A percentile compares a stretch with the other conserved stretches of the same genome.
These are phyloP conservation scores for Metarhizium humberi DNA, from an alignment of 2,329 filamentous ascomycete genomes.

Conservation along the genomic window DNA sequence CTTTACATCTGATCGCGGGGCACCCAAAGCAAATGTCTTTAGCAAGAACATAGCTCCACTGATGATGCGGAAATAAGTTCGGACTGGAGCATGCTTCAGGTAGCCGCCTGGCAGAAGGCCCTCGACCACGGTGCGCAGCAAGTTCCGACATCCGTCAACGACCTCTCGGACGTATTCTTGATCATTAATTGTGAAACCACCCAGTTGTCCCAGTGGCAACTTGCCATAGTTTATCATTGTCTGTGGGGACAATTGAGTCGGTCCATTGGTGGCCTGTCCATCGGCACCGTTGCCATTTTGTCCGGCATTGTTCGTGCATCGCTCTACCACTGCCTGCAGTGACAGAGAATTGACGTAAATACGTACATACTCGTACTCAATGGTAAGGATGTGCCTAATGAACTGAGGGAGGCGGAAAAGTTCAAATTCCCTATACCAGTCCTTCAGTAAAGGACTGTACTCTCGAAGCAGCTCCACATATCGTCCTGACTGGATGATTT, in stretches of 20 bases:
- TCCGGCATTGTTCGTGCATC: conserved; percentile 69
- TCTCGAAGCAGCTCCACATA: conserved; percentile 75
- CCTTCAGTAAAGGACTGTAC: conserved; percentile 67
- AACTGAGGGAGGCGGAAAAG: conserved; percentile 59
- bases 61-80: conserved; percentile 81
- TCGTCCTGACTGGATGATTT: conserved; percentile 76
- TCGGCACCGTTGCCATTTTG: conserved; percentile 28
- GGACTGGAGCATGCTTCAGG: conserved; percentile 72
- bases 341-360: conserved; percentile 93
- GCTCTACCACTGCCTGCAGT: conserved; percentile 87
- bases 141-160: conserved; percentile 65
- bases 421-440: conserved; percentile 79
- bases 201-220: conserved; percentile 53
- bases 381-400: conserved; percentile 69
- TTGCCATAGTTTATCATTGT: conserved; percentile 57
- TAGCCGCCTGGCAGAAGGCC: conserved; percentile 65
- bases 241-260: conserved; percentile 44
- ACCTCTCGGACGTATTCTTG: conserved; percentile 69
- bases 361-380: conserved; percentile 92
- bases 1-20: conserved; percentile 68
- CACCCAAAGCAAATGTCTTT: conserved; percentile 75
- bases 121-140: conserved; percentile 69
- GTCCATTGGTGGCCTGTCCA: conserved; percentile 17
- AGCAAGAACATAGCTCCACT: conserved; percentile 77
- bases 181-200: conserved; percentile 55